Base-by-base conservation (phyloP, 768 basidiomycete species). In the Mycena rebaudengoi region DNA sequence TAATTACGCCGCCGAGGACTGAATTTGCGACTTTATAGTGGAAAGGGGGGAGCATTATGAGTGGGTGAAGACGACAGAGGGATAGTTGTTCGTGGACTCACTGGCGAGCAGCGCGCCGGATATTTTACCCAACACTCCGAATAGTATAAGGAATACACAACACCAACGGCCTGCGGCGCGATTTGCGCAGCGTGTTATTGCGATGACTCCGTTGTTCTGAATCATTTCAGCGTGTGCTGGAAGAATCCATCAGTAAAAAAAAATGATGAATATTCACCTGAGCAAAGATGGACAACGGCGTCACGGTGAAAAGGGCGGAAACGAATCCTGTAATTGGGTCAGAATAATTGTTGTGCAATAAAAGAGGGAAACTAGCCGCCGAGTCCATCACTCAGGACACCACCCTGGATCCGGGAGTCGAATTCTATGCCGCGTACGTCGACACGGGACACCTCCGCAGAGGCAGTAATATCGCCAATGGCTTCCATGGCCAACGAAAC, bases 31-130 rank as follows among this genome's bases (percentile, higher is more conserved):
- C n/a, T n/a, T n/a, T n/a, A n/a, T n/a, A n/a, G n/a, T n/a, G n/a
- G n/a, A n/a, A n/a, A n/a, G n/a, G n/a, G n/a, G n/a, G n/a, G 2
- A 93, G 94, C 62, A 95, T 94, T 2, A 92, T 86, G n/a, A 95
- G 84, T n/a, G n/a, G n/a, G n/a, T n/a, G 79, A 95, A 93, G 48
- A 93, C 85, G 0, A 92, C 93, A 4, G 92, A 90, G 43, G n/a
- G n/a, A n/a, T n/a, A n/a, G n/a, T n/a, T n/a, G n/a, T n/a, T n/a
- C n/a, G n/a, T n/a, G n/a, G n/a, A n/a, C n/a, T 85, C 88, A 91
- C 21, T 89, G 84, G 18, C 92, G 92, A 1, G 93, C 92, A 6
- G 82, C 78, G 29, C 91, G 84, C 73, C 91, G 94, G 12, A n/a
- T n/a, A n/a, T n/a, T n/a, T n/a, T n/a, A n/a, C n/a, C n/a, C n/a